Evolutionary conservation across 1,284 basidiomycete species (phyloP).

Genomic region (Pseudozyma tsukubaensis): DNA sequence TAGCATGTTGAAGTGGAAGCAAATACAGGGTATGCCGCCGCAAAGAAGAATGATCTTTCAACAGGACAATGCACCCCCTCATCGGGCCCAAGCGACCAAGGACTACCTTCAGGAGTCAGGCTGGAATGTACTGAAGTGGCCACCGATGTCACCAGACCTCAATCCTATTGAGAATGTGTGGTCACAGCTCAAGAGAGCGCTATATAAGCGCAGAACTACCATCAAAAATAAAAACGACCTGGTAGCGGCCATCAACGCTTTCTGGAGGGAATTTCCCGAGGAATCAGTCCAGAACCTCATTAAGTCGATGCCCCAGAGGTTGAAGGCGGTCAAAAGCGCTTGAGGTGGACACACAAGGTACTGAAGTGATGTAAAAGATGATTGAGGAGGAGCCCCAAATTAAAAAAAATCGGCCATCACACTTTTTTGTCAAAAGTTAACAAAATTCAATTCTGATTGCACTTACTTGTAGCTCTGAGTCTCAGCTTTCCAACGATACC

Average conservation of each 20-base stretch:
- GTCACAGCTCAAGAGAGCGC: slow-evolving; percentile 3
- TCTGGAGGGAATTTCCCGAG: no score
- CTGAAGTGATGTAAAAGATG: slow-evolving; percentile 2
- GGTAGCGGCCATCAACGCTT: no score
- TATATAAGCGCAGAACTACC: neutral
- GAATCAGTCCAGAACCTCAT: slow-evolving; percentile 11
- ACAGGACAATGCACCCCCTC: neutral
- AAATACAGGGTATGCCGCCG: no score
- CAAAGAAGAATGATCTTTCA: no score
- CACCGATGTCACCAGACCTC: slow-evolving; percentile 13
- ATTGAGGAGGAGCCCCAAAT: slow-evolving; percentile 5
- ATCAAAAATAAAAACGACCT: no score
- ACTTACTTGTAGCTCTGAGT: slow-evolving; percentile 1
- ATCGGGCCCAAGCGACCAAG: slow-evolving; percentile 2
- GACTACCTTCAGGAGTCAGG: slow-evolving; percentile 7
- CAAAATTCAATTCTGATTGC: neutral
- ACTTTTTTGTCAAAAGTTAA: neutral
- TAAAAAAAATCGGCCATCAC: neutral
- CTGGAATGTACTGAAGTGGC: slow-evolving; percentile 7
- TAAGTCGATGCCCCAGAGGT: slow-evolving; percentile 10
- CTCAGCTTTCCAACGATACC: slow-evolving; percentile 10
- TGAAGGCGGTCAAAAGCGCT: slow-evolving; percentile 1
- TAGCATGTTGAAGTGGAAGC: no score
- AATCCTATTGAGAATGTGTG: slow-evolving; percentile 16
- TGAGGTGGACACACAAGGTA: slow-evolving; percentile 13